Evolutionary conservation across 208 protist genomes (phyloP).

Genomic region (Acanthamoeba castellanii): DNA sequence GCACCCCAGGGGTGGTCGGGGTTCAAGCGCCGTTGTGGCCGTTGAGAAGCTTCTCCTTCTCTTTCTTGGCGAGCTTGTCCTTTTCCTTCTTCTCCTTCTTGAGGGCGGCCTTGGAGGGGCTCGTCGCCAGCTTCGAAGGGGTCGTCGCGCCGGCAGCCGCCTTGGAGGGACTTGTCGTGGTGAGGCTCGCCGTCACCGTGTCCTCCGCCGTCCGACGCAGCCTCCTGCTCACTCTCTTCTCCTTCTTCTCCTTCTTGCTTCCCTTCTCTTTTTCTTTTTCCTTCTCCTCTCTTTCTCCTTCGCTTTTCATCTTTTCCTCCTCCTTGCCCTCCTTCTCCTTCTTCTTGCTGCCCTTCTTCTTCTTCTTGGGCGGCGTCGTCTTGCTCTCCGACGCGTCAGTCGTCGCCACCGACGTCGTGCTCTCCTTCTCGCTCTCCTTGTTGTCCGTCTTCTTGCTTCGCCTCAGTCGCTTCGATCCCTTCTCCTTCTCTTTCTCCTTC

Average conservation of each 20-base stretch:
- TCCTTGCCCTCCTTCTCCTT: background rate
- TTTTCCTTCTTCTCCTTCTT: slow-evolving; percentile 55
- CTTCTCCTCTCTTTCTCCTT: background rate
- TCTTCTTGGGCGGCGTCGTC: background rate
- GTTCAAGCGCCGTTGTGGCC: background rate
- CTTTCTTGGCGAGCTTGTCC: slow-evolving; percentile 43
- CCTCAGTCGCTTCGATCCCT: background rate
- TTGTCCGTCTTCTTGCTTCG: slow-evolving; percentile 50
- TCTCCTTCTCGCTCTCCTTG: background rate
- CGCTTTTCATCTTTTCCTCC: background rate
- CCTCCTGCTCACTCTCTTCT: slow-evolving; percentile 19
- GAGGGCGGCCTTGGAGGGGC: background rate
- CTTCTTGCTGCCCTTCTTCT: slow-evolving; percentile 14
- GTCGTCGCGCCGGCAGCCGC: background rate
- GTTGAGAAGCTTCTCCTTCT: background rate
- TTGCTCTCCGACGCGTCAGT: background rate
- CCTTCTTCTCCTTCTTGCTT: background rate
- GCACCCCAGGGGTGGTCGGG: background rate
- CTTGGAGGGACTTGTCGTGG: background rate
- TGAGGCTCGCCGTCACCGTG: background rate
- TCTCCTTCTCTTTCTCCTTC: slow-evolving; percentile 51
- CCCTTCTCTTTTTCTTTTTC: background rate
- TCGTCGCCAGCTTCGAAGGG: background rate
- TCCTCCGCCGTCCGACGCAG: background rate
- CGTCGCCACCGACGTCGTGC: background rate